Evolutionary conservation across 2,329 filamentous ascomycete genomes (phyloP).

Genomic region (Penicillium sp.): DNA sequence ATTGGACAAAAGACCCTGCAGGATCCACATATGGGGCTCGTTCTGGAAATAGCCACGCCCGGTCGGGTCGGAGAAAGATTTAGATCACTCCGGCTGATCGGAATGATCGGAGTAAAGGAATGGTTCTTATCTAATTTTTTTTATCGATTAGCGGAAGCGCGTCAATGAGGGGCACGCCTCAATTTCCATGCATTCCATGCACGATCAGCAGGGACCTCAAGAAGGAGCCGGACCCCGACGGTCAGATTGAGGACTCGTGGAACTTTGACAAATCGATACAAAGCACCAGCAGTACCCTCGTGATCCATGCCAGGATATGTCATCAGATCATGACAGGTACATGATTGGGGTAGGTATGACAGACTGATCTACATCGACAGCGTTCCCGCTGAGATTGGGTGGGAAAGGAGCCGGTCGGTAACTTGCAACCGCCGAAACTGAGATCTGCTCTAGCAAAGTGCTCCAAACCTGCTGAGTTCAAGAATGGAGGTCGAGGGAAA

Average conservation of each 20-base stretch:
- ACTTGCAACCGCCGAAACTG: too few relatives aligned
- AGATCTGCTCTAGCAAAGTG: too few relatives aligned
- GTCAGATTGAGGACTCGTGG: not conserved
- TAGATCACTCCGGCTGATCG: constrained; percentile 13
- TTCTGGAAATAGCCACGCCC: constrained; percentile 8
- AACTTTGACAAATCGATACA: not conserved
- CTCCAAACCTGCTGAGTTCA: too few relatives aligned
- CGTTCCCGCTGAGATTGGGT: too few relatives aligned
- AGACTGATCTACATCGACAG: not conserved
- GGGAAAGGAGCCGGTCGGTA: too few relatives aligned
- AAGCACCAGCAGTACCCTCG: too few relatives aligned
- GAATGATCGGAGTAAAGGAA: constrained; percentile 14
- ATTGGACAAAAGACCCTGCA: constrained; percentile 13
- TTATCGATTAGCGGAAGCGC: not conserved
- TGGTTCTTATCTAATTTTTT: not conserved
- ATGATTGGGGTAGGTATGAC: not conserved
- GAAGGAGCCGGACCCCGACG: not conserved
- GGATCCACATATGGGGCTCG: constrained; percentile 14
- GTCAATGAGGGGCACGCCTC: not conserved
- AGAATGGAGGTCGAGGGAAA: too few relatives aligned
- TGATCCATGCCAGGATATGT: too few relatives aligned
- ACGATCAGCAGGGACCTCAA: not conserved
- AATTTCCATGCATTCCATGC: too few relatives aligned
- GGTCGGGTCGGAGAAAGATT: constrained; percentile 14
- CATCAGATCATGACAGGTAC: not conserved